Base-by-base conservation (phyloP, 257 asterid genomes). In the Ilex aquifolium region DNA sequence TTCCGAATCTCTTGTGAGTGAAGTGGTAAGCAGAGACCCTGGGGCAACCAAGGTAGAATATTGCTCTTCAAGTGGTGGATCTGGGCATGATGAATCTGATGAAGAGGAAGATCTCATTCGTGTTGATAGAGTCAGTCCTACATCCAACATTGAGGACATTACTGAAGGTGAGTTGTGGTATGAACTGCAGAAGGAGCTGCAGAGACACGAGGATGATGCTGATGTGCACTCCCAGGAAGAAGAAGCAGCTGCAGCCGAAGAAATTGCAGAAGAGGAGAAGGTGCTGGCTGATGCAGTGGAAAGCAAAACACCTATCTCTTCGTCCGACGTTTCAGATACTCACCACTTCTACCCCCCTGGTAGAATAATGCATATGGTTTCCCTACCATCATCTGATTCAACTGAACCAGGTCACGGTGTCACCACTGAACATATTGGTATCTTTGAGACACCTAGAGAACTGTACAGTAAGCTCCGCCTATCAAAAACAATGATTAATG, bases 271-370 rank as follows among this genome's bases (percentile, higher is more conserved):
- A 76, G 96, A 87, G 74, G 92, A 85, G 75, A 82, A 82, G 62
- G 83, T 78, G 49, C 75, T 80, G 63, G 80, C 85, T 0, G 82
- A 70, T 55, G 78, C 88, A n/a, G 86, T 78, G 27, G 97, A 85
- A 67, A 79, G 81, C 72, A 82, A 71, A 21, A 76, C 90, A 0
- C 83, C 88, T 6, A 74, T 85, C 36, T 83, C 95, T 5, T 73
- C 90, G 2, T 80, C 82, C 4, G 88, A 83, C 55, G 88, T 90
- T 64, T 83, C 78, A 4, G 95, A 91, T 32, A 80, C 79, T 59
- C 83, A 64, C 57, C 88, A 76, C 42, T 82, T 91, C 66, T 91
- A 84, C 52, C 97, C 97, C 44, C 96, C 97, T 0, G 97, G 97
- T 13, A 67, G 63, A 39, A 80, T 88, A 63, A 85, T 91, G 97